A percentile compares a stretch with the other conserved stretches of the same genome.
Evolutionary conservation across 805 yeast genomes (phyloP).

Genomic region (Debaryomyces hansenii): DNA sequence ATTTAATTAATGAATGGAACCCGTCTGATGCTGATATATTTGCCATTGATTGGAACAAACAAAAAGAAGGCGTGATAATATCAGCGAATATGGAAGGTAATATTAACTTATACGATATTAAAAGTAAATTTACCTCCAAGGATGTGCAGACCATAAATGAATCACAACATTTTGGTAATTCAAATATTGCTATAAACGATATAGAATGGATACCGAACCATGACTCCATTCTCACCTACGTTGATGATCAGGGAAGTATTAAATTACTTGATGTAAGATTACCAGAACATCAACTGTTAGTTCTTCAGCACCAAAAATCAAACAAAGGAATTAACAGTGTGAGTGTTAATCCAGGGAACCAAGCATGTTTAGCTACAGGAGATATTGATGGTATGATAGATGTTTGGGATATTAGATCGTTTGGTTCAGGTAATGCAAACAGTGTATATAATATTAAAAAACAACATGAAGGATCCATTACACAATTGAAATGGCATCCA

Average conservation of each 20-base stretch:
- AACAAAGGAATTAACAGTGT: slow-evolving; percentile 53
- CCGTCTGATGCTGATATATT: slow-evolving; percentile 54
- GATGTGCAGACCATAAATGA: slow-evolving; percentile 8
- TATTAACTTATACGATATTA: slow-evolving; percentile 69
- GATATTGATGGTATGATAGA: slow-evolving; percentile 55
- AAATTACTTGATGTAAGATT: slow-evolving; percentile 56
- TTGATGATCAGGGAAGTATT: slow-evolving; percentile 61
- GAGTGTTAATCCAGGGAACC: slow-evolving; percentile 58
- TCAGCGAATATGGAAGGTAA: slow-evolving; percentile 66
- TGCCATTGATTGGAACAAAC: slow-evolving; percentile 74
- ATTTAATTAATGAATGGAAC: slow-evolving; percentile 32
- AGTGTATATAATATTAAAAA: slow-evolving; percentile 17
- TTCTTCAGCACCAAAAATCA: slow-evolving; percentile 8
- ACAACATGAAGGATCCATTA: slow-evolving; percentile 55
- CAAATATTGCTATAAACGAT: slow-evolving; percentile 62
- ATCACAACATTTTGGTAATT: slow-evolving; percentile 15
- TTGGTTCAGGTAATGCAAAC: slow-evolving; percentile 5
- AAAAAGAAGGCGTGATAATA: slow-evolving; percentile 57
- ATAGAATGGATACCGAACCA: slow-evolving; percentile 68
- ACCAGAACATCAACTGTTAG: slow-evolving; percentile 6
- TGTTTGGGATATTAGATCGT: slow-evolving; percentile 65
- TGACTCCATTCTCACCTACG: slow-evolving; percentile 59
- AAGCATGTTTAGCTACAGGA: slow-evolving; percentile 65
- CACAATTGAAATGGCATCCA: slow-evolving; percentile 76
- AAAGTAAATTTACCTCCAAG: slow-evolving; percentile 30